Evolutionary conservation across 192 early-diverging fungal species (phyloP), one percentile per base, ranked within the genome.

Genomic region (Mortierella claussenii): DNA sequence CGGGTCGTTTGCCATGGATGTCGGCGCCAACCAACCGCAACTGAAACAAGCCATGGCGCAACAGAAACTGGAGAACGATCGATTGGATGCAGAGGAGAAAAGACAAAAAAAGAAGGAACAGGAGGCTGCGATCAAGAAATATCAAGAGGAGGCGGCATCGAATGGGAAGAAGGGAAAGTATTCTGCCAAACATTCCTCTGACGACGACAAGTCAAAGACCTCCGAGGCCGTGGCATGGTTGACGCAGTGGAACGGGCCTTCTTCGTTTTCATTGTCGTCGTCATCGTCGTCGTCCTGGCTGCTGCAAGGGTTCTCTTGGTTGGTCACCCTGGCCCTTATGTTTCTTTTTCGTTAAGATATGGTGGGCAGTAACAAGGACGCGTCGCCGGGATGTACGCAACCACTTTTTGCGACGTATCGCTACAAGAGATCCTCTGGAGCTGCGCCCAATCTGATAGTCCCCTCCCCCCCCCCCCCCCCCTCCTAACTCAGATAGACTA

Each of bases 1-100:
- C 0, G 71, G 71, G 27, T 61, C 71, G 18, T 76, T 76, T 49
- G 62, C 71, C 11, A 66, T 76, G 71, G 71, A 76, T 33, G 71
- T 76, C 0, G 71, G 36, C 10, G 63, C 71, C 1, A 76, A 66
- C 51, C 71, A 76, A 43, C 71, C 71, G 24, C 24, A 43, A 6
- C 30, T 76, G 31, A 61, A 67, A 52, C 43, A 48, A 1, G 57
- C 58, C 0, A 23, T 76, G 32, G 23, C 26, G 57, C 52, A 42
- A 45, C 58, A 40, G 8, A 45, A 55, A 49, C 46, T 21, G 20
- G 24, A 61, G 15, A 47, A 61, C 13, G 57, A 37, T 5, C 23
- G 33, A 26, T 26, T 60, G 27, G 70, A 57, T 1, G 62, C 30
- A 1, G 32, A n/a, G 9, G 61, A 74, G 43, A 65, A 60, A 40